Conservation (phyloP, 139 green algal species). For the Penium margaritaceum region DNA sequence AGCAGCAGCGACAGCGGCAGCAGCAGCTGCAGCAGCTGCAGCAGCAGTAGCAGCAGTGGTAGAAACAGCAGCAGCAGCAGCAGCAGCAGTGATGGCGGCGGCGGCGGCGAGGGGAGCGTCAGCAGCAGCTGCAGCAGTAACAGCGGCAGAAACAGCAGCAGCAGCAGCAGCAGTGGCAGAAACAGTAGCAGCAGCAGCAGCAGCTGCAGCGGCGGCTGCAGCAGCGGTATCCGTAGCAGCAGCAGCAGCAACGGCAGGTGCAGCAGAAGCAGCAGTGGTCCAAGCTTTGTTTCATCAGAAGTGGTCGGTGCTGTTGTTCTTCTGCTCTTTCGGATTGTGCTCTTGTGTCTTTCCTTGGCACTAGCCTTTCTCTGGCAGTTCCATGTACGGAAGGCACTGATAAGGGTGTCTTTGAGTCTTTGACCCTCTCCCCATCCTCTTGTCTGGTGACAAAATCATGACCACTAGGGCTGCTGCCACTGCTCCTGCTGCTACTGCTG, state of each 20-base stretch:
- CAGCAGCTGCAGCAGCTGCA: not conserved
- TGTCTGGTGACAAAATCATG: not conserved
- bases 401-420: not conserved
- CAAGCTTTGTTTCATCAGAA: conserved; percentile 68
- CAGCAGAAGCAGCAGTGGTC: conserved; percentile 60
- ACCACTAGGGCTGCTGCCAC: not conserved
- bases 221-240: no score
- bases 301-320: conserved; percentile 91
- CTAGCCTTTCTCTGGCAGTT: not conserved
- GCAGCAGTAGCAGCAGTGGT: conserved; percentile 3
- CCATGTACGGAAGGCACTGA: not conserved
- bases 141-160: not conserved
- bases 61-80: not conserved
- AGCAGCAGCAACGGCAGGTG: conserved; percentile 57
- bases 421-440: not conserved
- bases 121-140: not conserved
- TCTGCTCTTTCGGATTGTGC: not conserved
- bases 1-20: not conserved
- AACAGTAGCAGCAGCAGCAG: not conserved
- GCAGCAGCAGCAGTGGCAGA: not conserved
- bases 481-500: not conserved
- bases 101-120: not conserved
- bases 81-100: not conserved
- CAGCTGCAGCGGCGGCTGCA: not conserved
- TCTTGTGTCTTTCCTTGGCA: not conserved